phyloP scores from a whole-genome alignment of 305 asterid genomes.

The Ajuga reptans region DNA sequence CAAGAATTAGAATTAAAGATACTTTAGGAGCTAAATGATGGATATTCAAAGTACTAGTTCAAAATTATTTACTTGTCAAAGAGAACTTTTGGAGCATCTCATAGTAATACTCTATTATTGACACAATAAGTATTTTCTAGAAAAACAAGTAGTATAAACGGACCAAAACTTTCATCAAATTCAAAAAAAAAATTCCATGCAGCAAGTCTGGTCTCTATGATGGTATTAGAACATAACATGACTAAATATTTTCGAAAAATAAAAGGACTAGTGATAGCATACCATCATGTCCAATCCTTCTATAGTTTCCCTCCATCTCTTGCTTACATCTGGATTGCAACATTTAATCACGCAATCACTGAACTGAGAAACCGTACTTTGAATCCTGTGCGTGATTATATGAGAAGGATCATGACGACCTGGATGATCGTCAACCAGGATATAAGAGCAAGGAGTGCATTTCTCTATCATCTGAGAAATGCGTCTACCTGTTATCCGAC shows the following conservation, averaged over 20 bases:
- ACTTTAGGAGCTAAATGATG: background rate
- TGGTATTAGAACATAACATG: background rate
- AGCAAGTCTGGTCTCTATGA: background rate
- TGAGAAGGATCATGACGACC: constrained; percentile 93
- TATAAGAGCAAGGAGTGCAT: constrained; percentile 61
- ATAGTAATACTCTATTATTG: background rate
- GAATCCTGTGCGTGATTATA: constrained; percentile 72
- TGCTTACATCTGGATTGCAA: constrained; percentile 34
- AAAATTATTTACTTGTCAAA: background rate
- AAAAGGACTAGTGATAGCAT: constrained; percentile 19
- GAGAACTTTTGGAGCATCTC: background rate
- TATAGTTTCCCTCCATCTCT: constrained; percentile 45
- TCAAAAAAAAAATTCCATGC: background rate
- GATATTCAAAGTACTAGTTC: background rate
- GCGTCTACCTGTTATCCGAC: constrained; percentile 84
- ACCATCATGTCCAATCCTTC: constrained; percentile 69
- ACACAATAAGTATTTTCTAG: background rate
- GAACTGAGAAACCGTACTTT: constrained; percentile 50
- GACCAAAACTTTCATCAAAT: background rate
- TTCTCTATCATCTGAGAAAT: constrained; percentile 70
- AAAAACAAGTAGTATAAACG: background rate
- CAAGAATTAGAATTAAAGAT: background rate
- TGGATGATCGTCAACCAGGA: constrained; percentile 88
- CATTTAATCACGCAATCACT: constrained; percentile 45
- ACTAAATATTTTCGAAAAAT: background rate